A percentile compares a stretch with the other conserved stretches of the same genome.
These are phyloP conservation scores for cucumber (Cucumis sativus) DNA, from an alignment of 306 rosid genomes.

Conservation along the genomic window DNA sequence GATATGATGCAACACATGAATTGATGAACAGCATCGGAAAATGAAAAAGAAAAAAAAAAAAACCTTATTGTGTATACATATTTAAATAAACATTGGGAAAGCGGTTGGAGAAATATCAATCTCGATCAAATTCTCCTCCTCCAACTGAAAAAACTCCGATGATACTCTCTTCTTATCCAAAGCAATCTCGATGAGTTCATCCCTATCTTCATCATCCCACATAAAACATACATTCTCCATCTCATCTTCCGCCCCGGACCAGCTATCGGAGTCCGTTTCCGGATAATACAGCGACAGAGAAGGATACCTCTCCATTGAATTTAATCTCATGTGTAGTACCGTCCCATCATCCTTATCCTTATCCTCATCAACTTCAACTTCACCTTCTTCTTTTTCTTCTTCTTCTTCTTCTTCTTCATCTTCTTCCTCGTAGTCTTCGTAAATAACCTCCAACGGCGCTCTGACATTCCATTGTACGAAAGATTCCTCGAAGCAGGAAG, in stretches of 20 bases:
- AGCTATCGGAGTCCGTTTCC: slow-evolving; percentile 68
- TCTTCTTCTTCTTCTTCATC: slow-evolving; percentile 18
- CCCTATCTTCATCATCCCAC: slow-evolving; percentile 77
- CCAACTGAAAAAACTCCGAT: slow-evolving; percentile 12
- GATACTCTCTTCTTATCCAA: slow-evolving; percentile 28
- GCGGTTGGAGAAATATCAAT: slow-evolving; percentile 31
- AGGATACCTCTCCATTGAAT: slow-evolving; percentile 23
- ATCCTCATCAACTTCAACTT: slow-evolving; percentile 35
- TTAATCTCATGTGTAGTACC: neutral
- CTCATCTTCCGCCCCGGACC: slow-evolving; percentile 48
- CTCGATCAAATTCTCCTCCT: slow-evolving; percentile 37
- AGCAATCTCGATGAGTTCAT: slow-evolving; percentile 75
- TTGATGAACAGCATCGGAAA: too few species aligned
- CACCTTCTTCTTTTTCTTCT: slow-evolving; percentile 23
- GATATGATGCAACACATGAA: too few species aligned
- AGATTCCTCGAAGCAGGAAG: slow-evolving; percentile 31
- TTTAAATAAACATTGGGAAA: too few species aligned
- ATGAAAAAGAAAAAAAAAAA: too few species aligned
- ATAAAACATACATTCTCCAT: slow-evolving; percentile 21
- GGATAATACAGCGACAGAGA: slow-evolving; percentile 59
- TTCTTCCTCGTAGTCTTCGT: slow-evolving; percentile 59
- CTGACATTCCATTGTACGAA: slow-evolving; percentile 71
- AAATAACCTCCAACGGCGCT: slow-evolving; percentile 76
- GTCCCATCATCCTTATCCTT: slow-evolving; percentile 12
- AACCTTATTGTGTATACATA: too few species aligned